Base-by-base conservation (phyloP, 495 filamentous ascomycete species). In the Penicillium subrubescens region DNA sequence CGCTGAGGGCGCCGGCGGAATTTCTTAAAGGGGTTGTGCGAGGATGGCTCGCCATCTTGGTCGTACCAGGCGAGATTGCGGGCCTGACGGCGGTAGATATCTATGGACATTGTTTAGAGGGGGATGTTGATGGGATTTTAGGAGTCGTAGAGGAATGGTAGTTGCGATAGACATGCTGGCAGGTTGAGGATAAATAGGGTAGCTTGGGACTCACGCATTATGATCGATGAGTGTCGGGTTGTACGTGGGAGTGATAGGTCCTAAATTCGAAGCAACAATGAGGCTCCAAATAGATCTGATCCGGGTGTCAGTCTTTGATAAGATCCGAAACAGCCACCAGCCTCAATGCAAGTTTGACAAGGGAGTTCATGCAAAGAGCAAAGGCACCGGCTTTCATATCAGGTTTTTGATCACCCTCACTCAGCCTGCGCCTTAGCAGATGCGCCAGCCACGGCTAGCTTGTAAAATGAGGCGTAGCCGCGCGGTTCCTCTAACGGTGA, bases 21-120 rank as follows among this genome's bases (percentile, higher is more conserved):
- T 53, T 81, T 81, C 64, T 80, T 79, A 63, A 83, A 85, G n/a
- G 83, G 83, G 60, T 85, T 85, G 64, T 77, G 77, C 5, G 73
- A 74, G 3, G 78, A 64, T 12, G 71, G 71, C 57, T 77, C 75
- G 66, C 78, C 81, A 19, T 82, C 77, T 8, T 78, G 65, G 59
- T 79, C 77, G 59, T 82, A 82, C 81, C 83, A 83, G 27, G 83
- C 82, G 48, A 78, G 64, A 5, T 75, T 71, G 44, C 73, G 78
- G 43, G 83, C 83, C 52, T 77, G 62, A 33, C 77, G 71, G 54
- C 77, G 77, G 57, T 78, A 81, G 65, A 73, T 82, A 65, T 84
- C 83, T 85, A 61, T 35, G 11, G n/a, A 27, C 43, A 55, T 33
- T 29, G 57, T n/a, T 64, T 35, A 59, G 58, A 31, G 10, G 15